phyloP scores from a whole-genome alignment of 2,329 filamentous ascomycete species.

The Botrytis squamosa region DNA sequence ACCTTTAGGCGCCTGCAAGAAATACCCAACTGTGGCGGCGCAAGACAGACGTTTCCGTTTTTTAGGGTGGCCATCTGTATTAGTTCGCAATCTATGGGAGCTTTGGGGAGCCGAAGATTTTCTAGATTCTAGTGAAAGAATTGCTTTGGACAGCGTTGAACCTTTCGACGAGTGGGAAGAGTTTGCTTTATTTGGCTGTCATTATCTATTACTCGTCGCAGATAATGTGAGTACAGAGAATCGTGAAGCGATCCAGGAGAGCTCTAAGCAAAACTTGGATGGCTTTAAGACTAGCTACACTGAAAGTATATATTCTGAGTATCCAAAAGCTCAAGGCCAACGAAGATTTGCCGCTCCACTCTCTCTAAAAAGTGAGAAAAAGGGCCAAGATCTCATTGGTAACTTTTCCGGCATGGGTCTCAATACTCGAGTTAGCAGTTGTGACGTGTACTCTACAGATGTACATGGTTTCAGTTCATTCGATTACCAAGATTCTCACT shows the following conservation, averaged over 20 bases:
- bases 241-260: not conserved
- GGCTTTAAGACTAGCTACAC: not conserved
- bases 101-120: slow-evolving; percentile 73
- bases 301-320: slow-evolving; percentile 40
- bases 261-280: not conserved
- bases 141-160: slow-evolving; percentile 66
- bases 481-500: slow-evolving; percentile 20
- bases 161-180: slow-evolving; percentile 97
- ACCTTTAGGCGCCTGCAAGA: slow-evolving; percentile 69
- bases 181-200: slow-evolving; percentile 77
- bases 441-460: slow-evolving; percentile 47
- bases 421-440: slow-evolving; percentile 44
- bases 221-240: slow-evolving; percentile 18
- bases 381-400: slow-evolving; percentile 36
- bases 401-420: slow-evolving; percentile 39
- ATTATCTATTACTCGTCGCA: slow-evolving; percentile 79
- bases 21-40: slow-evolving; percentile 63
- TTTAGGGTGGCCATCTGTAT: slow-evolving; percentile 65
- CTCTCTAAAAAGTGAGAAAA: slow-evolving; percentile 41
- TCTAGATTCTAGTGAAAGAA: slow-evolving; percentile 58
- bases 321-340: slow-evolving; percentile 45
- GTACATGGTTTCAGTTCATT: not conserved
- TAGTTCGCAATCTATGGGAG: slow-evolving; percentile 73
- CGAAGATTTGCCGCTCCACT: slow-evolving; percentile 62
- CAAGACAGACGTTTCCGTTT: slow-evolving; percentile 67